These are phyloP conservation scores for grape (Vitis vinifera) DNA, from an alignment of 164 flowering plant species.

Conservation along the genomic window DNA sequence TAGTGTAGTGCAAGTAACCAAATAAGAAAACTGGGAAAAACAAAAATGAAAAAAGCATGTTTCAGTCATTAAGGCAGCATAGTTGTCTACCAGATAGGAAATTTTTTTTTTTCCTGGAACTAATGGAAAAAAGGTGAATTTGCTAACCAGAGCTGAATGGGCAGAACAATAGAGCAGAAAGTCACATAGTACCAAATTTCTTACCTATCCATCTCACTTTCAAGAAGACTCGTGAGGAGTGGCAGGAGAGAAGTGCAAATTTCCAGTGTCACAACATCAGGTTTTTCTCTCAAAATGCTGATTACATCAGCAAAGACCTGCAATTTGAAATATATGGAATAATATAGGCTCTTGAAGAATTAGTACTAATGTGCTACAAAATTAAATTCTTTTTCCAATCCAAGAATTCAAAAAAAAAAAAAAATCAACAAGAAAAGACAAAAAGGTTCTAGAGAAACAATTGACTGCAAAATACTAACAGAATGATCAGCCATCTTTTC, in stretches of 20 bases:
- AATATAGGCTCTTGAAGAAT: not conserved
- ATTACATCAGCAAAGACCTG: slow-evolving; percentile 89
- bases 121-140: not conserved
- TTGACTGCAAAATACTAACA: slow-evolving; percentile 41
- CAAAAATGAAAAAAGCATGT: not conserved
- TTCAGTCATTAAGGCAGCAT: no score
- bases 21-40: not conserved
- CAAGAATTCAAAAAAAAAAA: not conserved
- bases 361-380: no score
- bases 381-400: no score
- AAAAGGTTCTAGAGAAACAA: not conserved
- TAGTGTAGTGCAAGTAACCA: not conserved
- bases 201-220: slow-evolving; percentile 84
- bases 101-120: not conserved
- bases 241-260: slow-evolving; percentile 80
- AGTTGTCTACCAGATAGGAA: no score
- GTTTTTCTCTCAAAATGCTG: slow-evolving; percentile 61
- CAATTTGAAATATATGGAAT: slow-evolving; percentile 6
- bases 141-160: not conserved
- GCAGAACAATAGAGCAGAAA: not conserved
- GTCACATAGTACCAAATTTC: not conserved
- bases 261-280: slow-evolving; percentile 71
- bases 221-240: slow-evolving; percentile 64
- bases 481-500: slow-evolving; percentile 89
- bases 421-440: not conserved